These are phyloP conservation scores for Aureobasidium pullulans DNA, from an alignment of 2,329 filamentous ascomycete species.

Conservation along the genomic window DNA sequence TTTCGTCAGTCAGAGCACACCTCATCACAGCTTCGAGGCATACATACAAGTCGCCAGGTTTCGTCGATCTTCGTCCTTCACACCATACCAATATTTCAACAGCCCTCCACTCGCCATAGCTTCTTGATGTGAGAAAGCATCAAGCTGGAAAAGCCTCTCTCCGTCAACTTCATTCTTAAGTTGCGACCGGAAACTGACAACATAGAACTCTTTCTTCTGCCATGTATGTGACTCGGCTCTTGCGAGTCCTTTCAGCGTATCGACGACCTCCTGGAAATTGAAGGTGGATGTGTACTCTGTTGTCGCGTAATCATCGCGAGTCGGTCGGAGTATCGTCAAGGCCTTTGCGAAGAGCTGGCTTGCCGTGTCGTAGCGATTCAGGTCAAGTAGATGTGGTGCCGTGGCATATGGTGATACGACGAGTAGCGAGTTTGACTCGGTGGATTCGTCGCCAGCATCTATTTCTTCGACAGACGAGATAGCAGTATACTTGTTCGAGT, in stretches of 20 bases:
- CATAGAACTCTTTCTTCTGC: constrained; percentile 63
- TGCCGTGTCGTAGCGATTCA: constrained; percentile 29
- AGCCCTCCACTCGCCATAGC: constrained; percentile 73
- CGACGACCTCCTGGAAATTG: constrained; percentile 64
- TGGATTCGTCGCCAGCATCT: neutral
- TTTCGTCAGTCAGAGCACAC: neutral
- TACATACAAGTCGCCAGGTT: constrained; percentile 67
- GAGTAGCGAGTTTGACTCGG: neutral
- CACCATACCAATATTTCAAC: constrained; percentile 89
- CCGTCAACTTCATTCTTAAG: constrained; percentile 63
- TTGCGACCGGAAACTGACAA: constrained; percentile 74
- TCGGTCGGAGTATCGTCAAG: constrained; percentile 55
- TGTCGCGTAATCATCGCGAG: constrained; percentile 67
- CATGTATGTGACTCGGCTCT: constrained; percentile 45
- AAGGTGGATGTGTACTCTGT: constrained; percentile 66
- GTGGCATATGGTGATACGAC: neutral
- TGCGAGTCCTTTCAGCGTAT: constrained; percentile 48
- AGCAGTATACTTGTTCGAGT: no score
- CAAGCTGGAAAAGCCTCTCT: constrained; percentile 61
- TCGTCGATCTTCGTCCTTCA: constrained; percentile 57
- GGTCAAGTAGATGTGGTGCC: neutral
- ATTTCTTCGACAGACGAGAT: neutral
- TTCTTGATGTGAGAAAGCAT: constrained; percentile 72
- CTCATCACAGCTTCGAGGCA: neutral
- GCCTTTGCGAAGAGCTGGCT: constrained; percentile 65